These are phyloP conservation scores for Trametes sp. DNA, from an alignment of 1,284 basidiomycete genomes.

Conservation along the genomic window DNA sequence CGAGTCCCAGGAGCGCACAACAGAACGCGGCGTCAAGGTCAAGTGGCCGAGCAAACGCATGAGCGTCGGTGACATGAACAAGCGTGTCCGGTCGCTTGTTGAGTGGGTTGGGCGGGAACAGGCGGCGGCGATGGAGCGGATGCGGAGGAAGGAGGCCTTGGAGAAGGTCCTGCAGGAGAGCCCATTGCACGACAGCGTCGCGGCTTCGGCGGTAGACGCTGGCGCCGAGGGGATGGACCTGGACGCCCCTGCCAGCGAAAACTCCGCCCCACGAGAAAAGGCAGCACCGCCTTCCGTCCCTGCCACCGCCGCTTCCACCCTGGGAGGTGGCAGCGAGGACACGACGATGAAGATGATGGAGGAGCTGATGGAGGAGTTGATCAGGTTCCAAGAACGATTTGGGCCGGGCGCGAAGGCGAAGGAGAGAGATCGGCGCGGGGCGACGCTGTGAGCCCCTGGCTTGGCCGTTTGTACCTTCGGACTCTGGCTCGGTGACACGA, in stretches of 20 bases:
- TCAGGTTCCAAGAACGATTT: slow-evolving; percentile 87
- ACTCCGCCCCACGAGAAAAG: slow-evolving; percentile 36
- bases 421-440: slow-evolving; percentile 58
- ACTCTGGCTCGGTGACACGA: slow-evolving; percentile 20
- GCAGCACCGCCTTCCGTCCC: slow-evolving; percentile 10
- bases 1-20: slow-evolving; percentile 60
- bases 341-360: slow-evolving; percentile 84
- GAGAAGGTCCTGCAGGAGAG: slow-evolving; percentile 59
- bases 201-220: slow-evolving; percentile 17
- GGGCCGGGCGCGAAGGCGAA: slow-evolving; percentile 66
- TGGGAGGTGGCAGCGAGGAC: slow-evolving; percentile 18
- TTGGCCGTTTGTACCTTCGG: slow-evolving; percentile 12
- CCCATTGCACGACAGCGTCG: slow-evolving; percentile 24
- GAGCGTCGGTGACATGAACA: slow-evolving; percentile 97
- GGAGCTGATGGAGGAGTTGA: slow-evolving; percentile 86
- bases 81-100: slow-evolving; percentile 89
- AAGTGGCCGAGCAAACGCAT: slow-evolving; percentile 95
- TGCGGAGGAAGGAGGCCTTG: slow-evolving; percentile 71
- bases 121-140: slow-evolving; percentile 76
- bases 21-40: slow-evolving; percentile 91
- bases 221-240: slow-evolving; percentile 23
- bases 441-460: slow-evolving; percentile 43
- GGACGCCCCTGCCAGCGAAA: slow-evolving; percentile 20
- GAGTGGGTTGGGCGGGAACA: slow-evolving; percentile 94
- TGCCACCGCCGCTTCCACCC: background rate